Base-by-base conservation (phyloP, 371 early-diverging fungal species). In the Mortierella sp. region DNA sequence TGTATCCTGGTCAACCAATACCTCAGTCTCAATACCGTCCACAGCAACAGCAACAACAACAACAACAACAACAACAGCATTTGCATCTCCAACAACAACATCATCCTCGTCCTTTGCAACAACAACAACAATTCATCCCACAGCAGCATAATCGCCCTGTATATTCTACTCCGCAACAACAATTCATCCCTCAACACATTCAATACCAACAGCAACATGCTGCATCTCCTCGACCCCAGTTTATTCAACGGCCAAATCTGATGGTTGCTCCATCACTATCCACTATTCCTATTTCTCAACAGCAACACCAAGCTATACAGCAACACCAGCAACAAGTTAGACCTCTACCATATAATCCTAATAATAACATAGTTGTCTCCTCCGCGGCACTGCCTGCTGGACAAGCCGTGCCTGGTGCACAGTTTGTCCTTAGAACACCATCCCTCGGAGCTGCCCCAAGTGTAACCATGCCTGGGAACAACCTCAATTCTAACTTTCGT, bases 1-100 rank as follows among this genome's bases (percentile, higher is more conserved):
- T 77, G 70, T 70, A 74, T 53, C 75, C 81, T n/a, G 19, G 66
- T 19, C 81, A 80, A 57, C 66, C 73, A 5, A 73, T 73, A 29
- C 73, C 70, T 22, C 80, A 75, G 28, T 75, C 72, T 19, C 26
- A 57, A n/a, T 70, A 73, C 47, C 80, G 59, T 28, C 70, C 59
- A 43, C 68, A 72, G 3, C 77, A 72, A 32, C 77, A 66, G 19
- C 77, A 58, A 32, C 47, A 47, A 47, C 47, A 47, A 26, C 47
- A 61, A 59, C 71, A n/a, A n/a, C n/a, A 67, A 19, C 72, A 72
- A n/a, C 47, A 47, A 47, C 47, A 47, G 53, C 53, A 43, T 15
- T 17, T 43, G 15, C 45, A 60, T 19, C 60, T 51, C 42, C 47
- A 61, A 59, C 71, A 61, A 59, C 71, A 67, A 19, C 72, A 72